These are phyloP conservation scores for Persicaria tinctoria DNA, from an alignment of 148 eudicot genomes.

Conservation along the genomic window DNA sequence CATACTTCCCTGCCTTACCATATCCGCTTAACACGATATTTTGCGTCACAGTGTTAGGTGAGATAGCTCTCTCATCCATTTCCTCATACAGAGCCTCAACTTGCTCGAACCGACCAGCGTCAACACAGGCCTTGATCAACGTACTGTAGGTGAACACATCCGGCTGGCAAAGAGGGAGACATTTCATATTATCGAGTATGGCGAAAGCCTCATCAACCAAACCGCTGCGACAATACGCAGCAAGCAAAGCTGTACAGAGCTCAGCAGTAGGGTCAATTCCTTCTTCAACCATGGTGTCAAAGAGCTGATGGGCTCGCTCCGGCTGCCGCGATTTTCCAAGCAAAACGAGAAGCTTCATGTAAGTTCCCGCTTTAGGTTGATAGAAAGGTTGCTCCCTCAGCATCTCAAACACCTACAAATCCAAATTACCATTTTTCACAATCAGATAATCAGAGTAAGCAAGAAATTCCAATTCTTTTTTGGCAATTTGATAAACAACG, in stretches of 20 bases:
- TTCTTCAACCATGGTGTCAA: conserved; percentile 69
- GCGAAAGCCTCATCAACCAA: conserved; percentile 57
- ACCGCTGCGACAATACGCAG: conserved; percentile 74
- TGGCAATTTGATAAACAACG: not conserved
- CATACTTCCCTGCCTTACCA: conserved; percentile 76
- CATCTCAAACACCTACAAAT: conserved; percentile 77
- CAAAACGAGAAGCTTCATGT: conserved; percentile 82
- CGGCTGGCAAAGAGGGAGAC: conserved; percentile 81
- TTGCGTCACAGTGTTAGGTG: conserved; percentile 89
- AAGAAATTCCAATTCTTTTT: not conserved
- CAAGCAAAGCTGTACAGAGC: conserved; percentile 75
- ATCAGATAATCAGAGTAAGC: not conserved
- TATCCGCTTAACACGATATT: conserved; percentile 77
- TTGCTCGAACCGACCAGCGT: conserved; percentile 53
- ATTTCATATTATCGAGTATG: conserved; percentile 61
- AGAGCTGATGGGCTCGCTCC: conserved; percentile 57
- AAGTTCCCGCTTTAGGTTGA: conserved; percentile 90
- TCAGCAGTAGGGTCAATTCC: conserved; percentile 70
- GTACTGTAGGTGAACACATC: conserved; percentile 83
- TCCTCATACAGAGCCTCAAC: conserved; percentile 67
- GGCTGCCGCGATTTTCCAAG: conserved; percentile 90
- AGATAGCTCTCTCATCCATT: conserved; percentile 51
- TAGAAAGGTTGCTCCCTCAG: conserved; percentile 79
- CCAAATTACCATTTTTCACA: conserved; percentile 10
- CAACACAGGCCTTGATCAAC: conserved; percentile 80